These are phyloP conservation scores for Lyophyllum decastes DNA, from an alignment of 768 basidiomycete species.

Conservation along the genomic window DNA sequence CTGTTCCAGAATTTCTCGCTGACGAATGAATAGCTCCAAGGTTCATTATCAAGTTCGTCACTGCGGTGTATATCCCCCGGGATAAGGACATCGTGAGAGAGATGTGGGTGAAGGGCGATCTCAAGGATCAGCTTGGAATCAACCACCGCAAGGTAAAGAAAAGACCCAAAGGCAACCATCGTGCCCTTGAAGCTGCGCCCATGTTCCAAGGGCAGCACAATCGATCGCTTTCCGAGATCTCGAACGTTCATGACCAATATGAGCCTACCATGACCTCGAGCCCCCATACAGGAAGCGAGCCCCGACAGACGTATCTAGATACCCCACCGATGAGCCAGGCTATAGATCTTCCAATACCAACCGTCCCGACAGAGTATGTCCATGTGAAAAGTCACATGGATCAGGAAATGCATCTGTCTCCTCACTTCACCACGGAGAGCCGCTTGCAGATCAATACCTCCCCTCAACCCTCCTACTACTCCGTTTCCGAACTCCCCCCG, in stretches of 20 bases:
- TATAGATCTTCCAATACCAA: constrained; percentile 26
- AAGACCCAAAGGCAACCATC: constrained; percentile 25
- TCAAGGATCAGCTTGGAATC: constrained; percentile 81
- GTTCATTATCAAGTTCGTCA: constrained; percentile 74
- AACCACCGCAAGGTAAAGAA: constrained; percentile 59
- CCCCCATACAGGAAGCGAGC: constrained; percentile 32
- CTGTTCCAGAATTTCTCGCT: background rate
- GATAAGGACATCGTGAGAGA: constrained; percentile 94
- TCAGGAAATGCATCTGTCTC: constrained; percentile 26
- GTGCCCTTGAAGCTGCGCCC: constrained; percentile 62
- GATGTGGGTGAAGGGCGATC: constrained; percentile 82
- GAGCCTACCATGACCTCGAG: constrained; percentile 42
- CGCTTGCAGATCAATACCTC: constrained; percentile 28
- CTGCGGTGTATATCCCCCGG: constrained; percentile 71
- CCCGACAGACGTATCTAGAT: constrained; percentile 44
- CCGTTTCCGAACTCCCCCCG: constrained; percentile 62
- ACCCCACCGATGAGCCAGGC: constrained; percentile 42
- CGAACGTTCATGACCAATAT: constrained; percentile 41
- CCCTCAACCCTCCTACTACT: constrained; percentile 66
- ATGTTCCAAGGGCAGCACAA: constrained; percentile 70
- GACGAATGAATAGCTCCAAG: constrained; percentile 60
- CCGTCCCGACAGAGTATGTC: constrained; percentile 23
- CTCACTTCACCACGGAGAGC: constrained; percentile 22
- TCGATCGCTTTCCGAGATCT: constrained; percentile 66
- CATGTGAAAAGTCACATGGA: constrained; percentile 17